Percentiles rank a stretch among this genome's conserved stretches.
Conservation (phyloP, 2,329 filamentous ascomycete species). For the Ceratocystis harringtonii region DNA sequence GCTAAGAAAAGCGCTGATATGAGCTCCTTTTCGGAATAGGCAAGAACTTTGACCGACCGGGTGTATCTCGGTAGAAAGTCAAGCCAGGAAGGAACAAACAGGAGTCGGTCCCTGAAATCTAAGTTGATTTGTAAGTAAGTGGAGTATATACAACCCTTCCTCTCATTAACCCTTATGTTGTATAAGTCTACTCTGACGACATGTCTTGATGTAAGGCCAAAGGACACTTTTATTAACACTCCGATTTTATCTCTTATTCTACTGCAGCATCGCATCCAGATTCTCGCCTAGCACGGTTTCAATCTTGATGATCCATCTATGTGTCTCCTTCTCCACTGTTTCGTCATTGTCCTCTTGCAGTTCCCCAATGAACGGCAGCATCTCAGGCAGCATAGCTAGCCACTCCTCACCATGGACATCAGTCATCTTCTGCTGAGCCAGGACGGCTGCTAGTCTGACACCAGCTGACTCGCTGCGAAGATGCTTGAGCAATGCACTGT, state of each 20-base stretch:
- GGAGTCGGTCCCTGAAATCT: neutral
- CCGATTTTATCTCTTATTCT: slow-evolving; percentile 20
- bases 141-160: neutral
- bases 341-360: slow-evolving; percentile 94
- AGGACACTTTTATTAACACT: neutral
- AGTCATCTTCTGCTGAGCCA: slow-evolving; percentile 66
- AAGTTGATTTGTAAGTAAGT: neutral
- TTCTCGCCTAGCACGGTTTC: slow-evolving; percentile 82
- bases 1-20: neutral
- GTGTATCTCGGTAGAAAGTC: neutral
- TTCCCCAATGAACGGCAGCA: slow-evolving; percentile 92
- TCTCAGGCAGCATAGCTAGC: slow-evolving; percentile 80
- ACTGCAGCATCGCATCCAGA: slow-evolving; percentile 82
- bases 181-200: too few relatives aligned
- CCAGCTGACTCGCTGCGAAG: slow-evolving; percentile 57
- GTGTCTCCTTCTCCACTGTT: slow-evolving; percentile 74
- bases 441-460: slow-evolving; percentile 67
- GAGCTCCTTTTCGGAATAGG: neutral
- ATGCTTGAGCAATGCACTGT: slow-evolving; percentile 59
- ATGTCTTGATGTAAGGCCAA: neutral
- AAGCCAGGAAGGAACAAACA: neutral
- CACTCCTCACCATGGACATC: slow-evolving; percentile 80
- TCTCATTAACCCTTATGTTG: too few relatives aligned
- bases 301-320: slow-evolving; percentile 80
- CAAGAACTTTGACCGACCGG: neutral